Conservation (phyloP, 2,329 filamentous ascomycete genomes). For the Xylariales sp. region DNA sequence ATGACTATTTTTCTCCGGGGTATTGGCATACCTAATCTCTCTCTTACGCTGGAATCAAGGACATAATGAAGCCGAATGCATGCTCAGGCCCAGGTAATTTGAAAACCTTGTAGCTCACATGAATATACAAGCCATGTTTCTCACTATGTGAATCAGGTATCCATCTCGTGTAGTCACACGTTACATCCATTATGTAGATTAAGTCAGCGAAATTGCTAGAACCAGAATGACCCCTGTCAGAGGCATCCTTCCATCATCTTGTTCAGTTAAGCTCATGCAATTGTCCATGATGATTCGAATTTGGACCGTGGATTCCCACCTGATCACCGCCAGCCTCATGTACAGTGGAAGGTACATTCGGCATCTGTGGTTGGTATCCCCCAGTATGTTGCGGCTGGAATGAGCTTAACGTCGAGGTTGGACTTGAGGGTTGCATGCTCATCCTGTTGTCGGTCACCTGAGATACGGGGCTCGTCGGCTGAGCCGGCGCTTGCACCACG, state of each 20-base stretch:
- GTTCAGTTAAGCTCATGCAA: slow-evolving; percentile 34
- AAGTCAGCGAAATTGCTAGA: too few species aligned
- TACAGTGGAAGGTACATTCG: slow-evolving; percentile 23
- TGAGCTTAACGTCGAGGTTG: slow-evolving; percentile 21
- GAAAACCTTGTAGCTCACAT: too few species aligned
- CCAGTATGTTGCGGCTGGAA: slow-evolving; percentile 16
- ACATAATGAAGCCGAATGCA: too few species aligned
- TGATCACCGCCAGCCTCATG: slow-evolving; percentile 34
- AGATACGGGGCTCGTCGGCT: slow-evolving; percentile 24
- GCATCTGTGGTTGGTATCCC: slow-evolving; percentile 20
- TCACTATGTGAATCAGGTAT: too few species aligned
- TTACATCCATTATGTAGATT: too few species aligned
- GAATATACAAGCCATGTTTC: too few species aligned
- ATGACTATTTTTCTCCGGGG: too few species aligned
- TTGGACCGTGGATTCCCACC: slow-evolving; percentile 24
- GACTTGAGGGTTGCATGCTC: slow-evolving; percentile 20
- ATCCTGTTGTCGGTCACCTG: slow-evolving; percentile 16
- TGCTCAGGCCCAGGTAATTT: too few species aligned
- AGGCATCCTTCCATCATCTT: neutral
- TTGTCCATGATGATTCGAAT: slow-evolving; percentile 31
- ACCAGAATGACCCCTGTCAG: too few species aligned
- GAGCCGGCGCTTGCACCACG: slow-evolving; percentile 9
- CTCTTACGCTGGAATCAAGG: too few species aligned
- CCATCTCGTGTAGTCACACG: too few species aligned
- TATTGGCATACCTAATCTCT: too few species aligned